Evolutionary conservation across 2,329 filamentous ascomycete species (phyloP).

Genomic region (Neonectria punicea): DNA sequence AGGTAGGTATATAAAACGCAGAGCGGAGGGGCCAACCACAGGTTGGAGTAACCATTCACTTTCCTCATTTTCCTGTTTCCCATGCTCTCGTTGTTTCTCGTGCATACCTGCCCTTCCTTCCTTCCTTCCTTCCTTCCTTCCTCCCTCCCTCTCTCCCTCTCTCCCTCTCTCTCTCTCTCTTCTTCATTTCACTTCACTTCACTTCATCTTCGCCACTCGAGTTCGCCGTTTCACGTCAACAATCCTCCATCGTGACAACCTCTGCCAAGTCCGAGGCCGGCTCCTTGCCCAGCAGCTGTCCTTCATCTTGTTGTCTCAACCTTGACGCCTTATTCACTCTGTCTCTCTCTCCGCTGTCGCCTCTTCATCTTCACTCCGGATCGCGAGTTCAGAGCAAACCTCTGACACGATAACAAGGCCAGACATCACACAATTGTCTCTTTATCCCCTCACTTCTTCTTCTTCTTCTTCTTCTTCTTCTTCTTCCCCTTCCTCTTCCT

Average conservation of each 20-base stretch:
- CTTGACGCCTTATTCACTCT: constrained; percentile 9
- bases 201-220: background rate
- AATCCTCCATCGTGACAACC: background rate
- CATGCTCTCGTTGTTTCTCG: constrained; percentile 4
- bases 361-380: constrained; percentile 1
- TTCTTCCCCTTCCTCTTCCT: background rate
- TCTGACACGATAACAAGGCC: background rate
- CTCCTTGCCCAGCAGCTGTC: constrained; percentile 13
- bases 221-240: background rate
- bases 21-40: constrained; percentile 20
- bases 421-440: background rate
- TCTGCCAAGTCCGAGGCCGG: background rate
- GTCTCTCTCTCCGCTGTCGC: constrained; percentile 19
- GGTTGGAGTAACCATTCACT: constrained; percentile 26
- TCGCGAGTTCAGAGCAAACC: background rate
- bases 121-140: constrained; percentile 5
- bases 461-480: background rate
- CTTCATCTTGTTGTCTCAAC: constrained; percentile 26
- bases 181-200: background rate
- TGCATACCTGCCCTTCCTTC: background rate
- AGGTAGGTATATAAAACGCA: constrained; percentile 24
- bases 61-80: constrained; percentile 13
- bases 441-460: background rate
- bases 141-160: constrained; percentile 10
- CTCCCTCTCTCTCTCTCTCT: background rate